phyloP scores from a whole-genome alignment of 2,329 filamentous ascomycete genomes.

The Tolypocladium guangdongense region DNA sequence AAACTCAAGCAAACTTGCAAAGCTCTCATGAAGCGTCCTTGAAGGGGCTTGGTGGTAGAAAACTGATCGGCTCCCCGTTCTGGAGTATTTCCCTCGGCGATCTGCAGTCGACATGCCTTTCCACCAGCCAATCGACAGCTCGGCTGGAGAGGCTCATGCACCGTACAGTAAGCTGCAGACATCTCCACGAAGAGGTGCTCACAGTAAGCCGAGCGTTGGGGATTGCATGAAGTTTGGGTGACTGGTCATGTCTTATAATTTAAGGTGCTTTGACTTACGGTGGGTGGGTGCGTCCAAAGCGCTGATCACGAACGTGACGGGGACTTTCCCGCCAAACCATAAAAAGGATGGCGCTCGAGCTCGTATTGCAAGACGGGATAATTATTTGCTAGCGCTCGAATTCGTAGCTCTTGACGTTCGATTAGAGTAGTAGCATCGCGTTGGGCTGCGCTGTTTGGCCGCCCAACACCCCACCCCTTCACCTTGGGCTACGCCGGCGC shows the following conservation, averaged over 20 bases:
- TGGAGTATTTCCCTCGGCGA: background rate
- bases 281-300: too few species aligned
- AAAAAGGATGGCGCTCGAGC: too few species aligned
- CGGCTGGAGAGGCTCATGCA: background rate
- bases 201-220: background rate
- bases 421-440: background rate
- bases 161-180: background rate
- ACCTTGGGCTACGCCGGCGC: conserved; percentile 4
- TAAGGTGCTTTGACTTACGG: background rate
- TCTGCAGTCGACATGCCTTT: background rate
- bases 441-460: background rate
- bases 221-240: background rate
- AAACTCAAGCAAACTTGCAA: background rate
- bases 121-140: background rate
- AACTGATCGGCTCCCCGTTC: background rate
- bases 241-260: background rate
- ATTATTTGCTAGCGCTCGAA: too few species aligned
- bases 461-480: background rate
- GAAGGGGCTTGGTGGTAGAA: background rate
- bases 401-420: too few species aligned
- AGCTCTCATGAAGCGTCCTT: background rate
- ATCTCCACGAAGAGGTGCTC: background rate
- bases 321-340: background rate
- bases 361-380: background rate
- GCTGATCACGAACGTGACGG: background rate